A percentile compares a stretch with the other conserved stretches of the same genome.
phyloP scores from a whole-genome alignment of 2,329 filamentous ascomycete species.

The Annulohypoxylon truncatum region DNA sequence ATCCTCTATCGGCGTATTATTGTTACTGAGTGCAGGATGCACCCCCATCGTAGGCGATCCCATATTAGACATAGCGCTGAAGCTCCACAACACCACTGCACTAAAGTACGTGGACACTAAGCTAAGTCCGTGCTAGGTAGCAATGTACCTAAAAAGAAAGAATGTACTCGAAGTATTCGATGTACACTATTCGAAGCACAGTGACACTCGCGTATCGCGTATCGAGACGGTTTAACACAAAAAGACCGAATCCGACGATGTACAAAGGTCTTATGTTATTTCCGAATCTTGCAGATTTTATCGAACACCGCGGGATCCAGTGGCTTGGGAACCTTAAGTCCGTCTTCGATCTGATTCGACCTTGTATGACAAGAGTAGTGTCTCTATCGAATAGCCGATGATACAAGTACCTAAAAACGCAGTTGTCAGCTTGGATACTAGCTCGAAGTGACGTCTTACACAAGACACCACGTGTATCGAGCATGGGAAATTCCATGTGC shows the following conservation, averaged over 20 bases:
- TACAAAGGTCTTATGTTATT: slow-evolving; percentile 21
- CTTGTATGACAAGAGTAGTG: slow-evolving; percentile 3
- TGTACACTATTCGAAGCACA: neutral
- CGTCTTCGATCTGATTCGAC: slow-evolving; percentile 24
- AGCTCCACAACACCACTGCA: slow-evolving; percentile 16
- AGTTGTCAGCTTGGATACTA: slow-evolving; percentile 30
- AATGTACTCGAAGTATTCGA: neutral
- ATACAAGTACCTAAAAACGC: slow-evolving; percentile 4
- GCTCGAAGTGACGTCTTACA: slow-evolving; percentile 16
- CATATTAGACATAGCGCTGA: slow-evolving; percentile 38
- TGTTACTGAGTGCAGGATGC: slow-evolving; percentile 40
- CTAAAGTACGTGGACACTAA: neutral
- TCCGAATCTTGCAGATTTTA: slow-evolving; percentile 32
- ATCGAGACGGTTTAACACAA: slow-evolving; percentile 26
- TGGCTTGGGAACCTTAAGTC: slow-evolving; percentile 19
- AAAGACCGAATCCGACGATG: slow-evolving; percentile 25
- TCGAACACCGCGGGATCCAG: slow-evolving; percentile 11
- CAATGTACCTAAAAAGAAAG: slow-evolving; percentile 10
- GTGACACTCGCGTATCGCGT: neutral
- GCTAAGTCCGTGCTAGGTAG: neutral
- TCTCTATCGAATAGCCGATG: slow-evolving; percentile 5
- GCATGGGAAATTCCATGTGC: neutral
- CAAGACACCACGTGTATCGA: slow-evolving; percentile 10
- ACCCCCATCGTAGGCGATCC: slow-evolving; percentile 43
- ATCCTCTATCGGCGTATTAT: slow-evolving; percentile 49